phyloP scores from a whole-genome alignment of 208 protist genomes.

The Novymonas esmeraldas region DNA sequence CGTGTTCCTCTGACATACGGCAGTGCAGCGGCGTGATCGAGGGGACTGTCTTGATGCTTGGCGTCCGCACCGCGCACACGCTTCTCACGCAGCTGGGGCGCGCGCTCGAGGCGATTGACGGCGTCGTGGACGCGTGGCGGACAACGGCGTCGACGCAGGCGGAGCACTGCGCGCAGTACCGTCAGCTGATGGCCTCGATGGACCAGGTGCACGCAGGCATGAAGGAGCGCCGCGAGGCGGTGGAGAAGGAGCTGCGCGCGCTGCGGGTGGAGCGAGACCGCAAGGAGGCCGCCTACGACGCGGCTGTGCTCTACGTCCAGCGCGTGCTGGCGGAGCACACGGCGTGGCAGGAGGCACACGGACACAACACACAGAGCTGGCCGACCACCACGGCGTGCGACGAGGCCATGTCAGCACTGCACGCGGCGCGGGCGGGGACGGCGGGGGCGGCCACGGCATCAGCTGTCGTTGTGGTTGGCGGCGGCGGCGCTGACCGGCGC shows the following conservation, averaged over 20 bases:
- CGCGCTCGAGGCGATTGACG: slow-evolving; percentile 50
- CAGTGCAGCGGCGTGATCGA: slow-evolving; percentile 70
- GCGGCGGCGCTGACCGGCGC: not conserved
- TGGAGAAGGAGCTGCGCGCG: slow-evolving; percentile 59
- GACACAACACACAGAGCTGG: slow-evolving; percentile 62
- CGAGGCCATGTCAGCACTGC: slow-evolving; percentile 36
- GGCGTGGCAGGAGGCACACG: slow-evolving; percentile 62
- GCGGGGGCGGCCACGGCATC: too few species aligned
- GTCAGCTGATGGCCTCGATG: slow-evolving; percentile 52
- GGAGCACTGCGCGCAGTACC: slow-evolving; percentile 50
- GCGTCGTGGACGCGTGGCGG: slow-evolving; percentile 38
- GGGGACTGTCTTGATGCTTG: slow-evolving; percentile 70
- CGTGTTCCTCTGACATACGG: slow-evolving; percentile 42
- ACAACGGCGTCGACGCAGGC: slow-evolving; percentile 25
- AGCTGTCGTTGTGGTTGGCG: too few species aligned
- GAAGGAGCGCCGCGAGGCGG: slow-evolving; percentile 47
- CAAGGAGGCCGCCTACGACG: slow-evolving; percentile 60
- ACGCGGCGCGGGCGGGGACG: slow-evolving; percentile 15
- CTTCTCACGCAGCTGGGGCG: slow-evolving; percentile 53
- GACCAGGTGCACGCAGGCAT: slow-evolving; percentile 47
- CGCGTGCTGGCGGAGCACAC: slow-evolving; percentile 70
- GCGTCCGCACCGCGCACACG: slow-evolving; percentile 57
- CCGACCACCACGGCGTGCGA: slow-evolving; percentile 51
- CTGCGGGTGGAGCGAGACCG: slow-evolving; percentile 54
- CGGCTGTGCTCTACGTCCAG: slow-evolving; percentile 69